These are phyloP conservation scores for Aureobasidium lini DNA, from an alignment of 2,329 filamentous ascomycete species.

Conservation along the genomic window DNA sequence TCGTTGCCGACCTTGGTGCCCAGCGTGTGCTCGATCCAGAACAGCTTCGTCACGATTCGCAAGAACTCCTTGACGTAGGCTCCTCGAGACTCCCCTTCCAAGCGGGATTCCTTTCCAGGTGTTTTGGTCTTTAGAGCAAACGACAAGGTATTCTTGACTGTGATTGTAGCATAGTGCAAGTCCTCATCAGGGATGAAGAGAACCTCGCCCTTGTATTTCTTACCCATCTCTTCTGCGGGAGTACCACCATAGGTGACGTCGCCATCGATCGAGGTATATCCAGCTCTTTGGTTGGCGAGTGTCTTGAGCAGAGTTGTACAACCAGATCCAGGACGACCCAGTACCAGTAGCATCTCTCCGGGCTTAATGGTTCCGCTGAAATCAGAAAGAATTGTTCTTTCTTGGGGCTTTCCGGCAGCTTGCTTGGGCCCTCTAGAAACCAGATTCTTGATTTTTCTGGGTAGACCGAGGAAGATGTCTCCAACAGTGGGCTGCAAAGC, in stretches of 20 bases:
- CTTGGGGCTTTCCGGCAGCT: conserved; percentile 44
- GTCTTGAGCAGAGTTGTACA: conserved; percentile 50
- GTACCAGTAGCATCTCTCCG: conserved; percentile 81
- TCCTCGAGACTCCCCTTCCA: conserved; percentile 70
- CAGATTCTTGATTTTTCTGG: conserved; percentile 46
- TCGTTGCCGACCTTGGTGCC: conserved; percentile 79
- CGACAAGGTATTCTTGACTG: conserved; percentile 76
- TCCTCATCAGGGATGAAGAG: conserved; percentile 86
- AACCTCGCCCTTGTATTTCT: conserved; percentile 70
- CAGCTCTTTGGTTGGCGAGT: conserved; percentile 48
- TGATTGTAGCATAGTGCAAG: conserved; percentile 75
- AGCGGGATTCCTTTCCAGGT: conserved; percentile 60
- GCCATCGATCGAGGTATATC: conserved; percentile 52
- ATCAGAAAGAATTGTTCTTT: conserved; percentile 53
- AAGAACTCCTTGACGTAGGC: conserved; percentile 66
- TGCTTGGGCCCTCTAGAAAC: conserved; percentile 36
- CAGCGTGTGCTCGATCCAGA: conserved; percentile 84
- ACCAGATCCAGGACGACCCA: conserved; percentile 63
- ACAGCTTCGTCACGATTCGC: conserved; percentile 56
- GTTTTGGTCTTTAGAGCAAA: conserved; percentile 83
- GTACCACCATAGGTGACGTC: conserved; percentile 74
- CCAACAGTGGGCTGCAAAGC: conserved; percentile 54
- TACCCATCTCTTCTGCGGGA: conserved; percentile 58
- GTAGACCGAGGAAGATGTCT: conserved; percentile 55
- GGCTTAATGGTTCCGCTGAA: conserved; percentile 52